Base-by-base conservation (phyloP, 2,329 filamentous ascomycete species). In the Penicillium sp. region DNA sequence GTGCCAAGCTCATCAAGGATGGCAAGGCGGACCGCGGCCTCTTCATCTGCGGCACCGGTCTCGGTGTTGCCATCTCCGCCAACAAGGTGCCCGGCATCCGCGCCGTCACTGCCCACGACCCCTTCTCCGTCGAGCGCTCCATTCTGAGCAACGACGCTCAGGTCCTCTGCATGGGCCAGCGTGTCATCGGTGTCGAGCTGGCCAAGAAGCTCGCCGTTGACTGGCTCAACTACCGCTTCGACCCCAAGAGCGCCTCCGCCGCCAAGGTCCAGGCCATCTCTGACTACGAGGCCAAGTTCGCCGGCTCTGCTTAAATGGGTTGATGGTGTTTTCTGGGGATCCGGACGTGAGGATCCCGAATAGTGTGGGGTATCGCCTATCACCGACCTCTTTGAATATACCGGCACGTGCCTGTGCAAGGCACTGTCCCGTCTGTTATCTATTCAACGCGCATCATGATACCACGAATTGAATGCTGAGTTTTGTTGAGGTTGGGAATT, bases 81-180 rank as follows among this genome's bases (percentile, higher is more conserved):
- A 95, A 95, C 79, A 95, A 95, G 72, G 84, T 95, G 58, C 86
- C 85, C 50, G 90, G 90, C 5, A 84, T 95, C 55, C 79, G 90
- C 22, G 90, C 90, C n/a, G 90, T 95, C 16, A 95, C 90, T 5
- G 90, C 90, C 1, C 90, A 95, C 70, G 90, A 95, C 69, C 86
- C 85, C 60, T 95, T 92, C 77, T 86, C 82, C 50, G 89, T 95
- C 5, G 90, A 95, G 79, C 77, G 89, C 44, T 85, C 87, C 18
- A 82, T 95, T 10, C 74, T 92, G 64, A 90, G 87, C 75, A 95
- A 95, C 71, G 86, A 95, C 69, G 89, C 89, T 3, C 90, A 95
- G 74, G 89, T 95, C 28, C 75, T 95, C 55, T 95, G 90, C 69
- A 86, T 95, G 79, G 90, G 90, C 0, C 87, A 95, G 80, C 77